Evolutionary conservation across 2,329 filamentous ascomycete species (phyloP), one percentile per base, ranked within the genome.

Genomic region (Monilinia vaccinii-corymbosi): DNA sequence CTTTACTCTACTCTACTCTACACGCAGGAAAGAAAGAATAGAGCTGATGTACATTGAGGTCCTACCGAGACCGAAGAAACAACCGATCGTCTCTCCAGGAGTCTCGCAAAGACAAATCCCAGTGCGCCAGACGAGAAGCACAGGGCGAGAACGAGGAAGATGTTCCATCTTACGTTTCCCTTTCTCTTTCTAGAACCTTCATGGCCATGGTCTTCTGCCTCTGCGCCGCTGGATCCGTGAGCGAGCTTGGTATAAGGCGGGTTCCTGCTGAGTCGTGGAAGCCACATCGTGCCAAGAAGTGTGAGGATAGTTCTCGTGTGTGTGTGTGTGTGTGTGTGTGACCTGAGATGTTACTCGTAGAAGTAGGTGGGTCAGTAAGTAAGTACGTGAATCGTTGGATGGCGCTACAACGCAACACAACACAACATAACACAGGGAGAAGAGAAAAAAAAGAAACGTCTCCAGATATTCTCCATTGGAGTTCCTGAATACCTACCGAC

Each of bases 221-320:
- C 36, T 42, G n/a, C 18, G 1, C 31, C 18, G 1, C 31, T 36
- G 18, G 18, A 0, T 16, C 4, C 18, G 16, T 4, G 16, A 4
- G 25, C 16, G 50, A 52, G 11, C 7, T 18, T 25, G 11, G 23
- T 3, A 13, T 52, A 52, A 6, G 16, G 7, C 25, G 50, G 18
- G 13, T 2, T n/a, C 31, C 25, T 42, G 23, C 16, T 31, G 7
- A 42, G 40, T 10, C 42, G 18, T 31, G 23, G 36, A 42, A 52
- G 31, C 50, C 50, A 52, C 50, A 52, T 52, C 13, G 25, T 21
- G 23, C 23, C 50, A 52, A 40, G 50, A 21, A 42, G 3, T 42
- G 40, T 14, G 11, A 42, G 28, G 0, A 31, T 8, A 21, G 4
- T 21, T n/a, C n/a, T n/a, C n/a, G n/a, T n/a, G n/a, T n/a, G n/a